Conservation (phyloP, 805 yeast genomes). For the Lachancea lanzarotensis region DNA sequence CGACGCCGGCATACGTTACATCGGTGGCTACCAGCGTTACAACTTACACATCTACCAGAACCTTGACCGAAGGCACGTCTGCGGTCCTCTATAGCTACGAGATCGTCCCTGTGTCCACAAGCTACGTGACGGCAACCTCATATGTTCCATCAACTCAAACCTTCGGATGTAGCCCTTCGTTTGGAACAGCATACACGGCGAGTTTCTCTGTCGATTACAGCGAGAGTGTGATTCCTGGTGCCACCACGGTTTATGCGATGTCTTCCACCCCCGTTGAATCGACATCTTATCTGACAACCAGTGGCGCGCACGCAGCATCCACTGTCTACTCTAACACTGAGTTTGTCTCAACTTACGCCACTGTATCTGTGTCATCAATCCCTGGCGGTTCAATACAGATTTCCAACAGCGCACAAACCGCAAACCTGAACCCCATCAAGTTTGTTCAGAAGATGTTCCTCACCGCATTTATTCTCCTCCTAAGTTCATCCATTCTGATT, state of each 20-base stretch:
- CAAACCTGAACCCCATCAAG: not conserved
- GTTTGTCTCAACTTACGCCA: not conserved
- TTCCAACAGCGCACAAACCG: not conserved
- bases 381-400: not conserved
- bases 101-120: conserved; percentile 1
- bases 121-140: not conserved
- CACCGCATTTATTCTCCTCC: not conserved
- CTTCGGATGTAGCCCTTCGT: not conserved
- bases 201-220: not conserved
- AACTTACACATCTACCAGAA: not conserved
- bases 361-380: not conserved
- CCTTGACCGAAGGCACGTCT: not conserved
- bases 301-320: not conserved
- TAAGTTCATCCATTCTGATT: not conserved
- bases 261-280: conserved; percentile 1
- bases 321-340: not conserved
- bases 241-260: not conserved
- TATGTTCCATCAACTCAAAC: conserved; percentile 1
- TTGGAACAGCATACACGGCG: conserved; percentile 2
- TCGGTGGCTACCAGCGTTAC: conserved; percentile 1
- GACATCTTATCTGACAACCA: conserved; percentile 1
- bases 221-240: not conserved
- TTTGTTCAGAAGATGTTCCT: not conserved
- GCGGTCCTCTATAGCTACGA: not conserved
- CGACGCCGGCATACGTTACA: not conserved